phyloP scores from a whole-genome alignment of 2,329 filamentous ascomycete species.

The Fusarium keratoplasticum region DNA sequence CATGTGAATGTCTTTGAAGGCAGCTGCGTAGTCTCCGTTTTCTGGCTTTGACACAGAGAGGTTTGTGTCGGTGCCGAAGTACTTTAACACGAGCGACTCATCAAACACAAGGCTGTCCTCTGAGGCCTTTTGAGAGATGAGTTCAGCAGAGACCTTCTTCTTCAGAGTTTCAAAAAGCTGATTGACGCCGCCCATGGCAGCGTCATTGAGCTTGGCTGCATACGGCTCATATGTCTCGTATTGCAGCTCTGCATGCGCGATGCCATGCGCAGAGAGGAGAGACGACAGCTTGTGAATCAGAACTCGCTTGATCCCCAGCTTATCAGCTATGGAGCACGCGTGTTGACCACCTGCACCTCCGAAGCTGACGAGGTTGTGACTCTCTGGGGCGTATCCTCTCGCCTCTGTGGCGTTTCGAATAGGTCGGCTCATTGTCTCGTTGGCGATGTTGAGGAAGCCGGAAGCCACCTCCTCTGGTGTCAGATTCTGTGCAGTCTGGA shows the following conservation, averaged over 20 bases:
- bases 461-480: constrained; percentile 63
- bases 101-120: constrained; percentile 53
- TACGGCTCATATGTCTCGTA: constrained; percentile 51
- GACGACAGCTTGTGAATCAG: constrained; percentile 57
- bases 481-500: constrained; percentile 47
- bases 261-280: constrained; percentile 58
- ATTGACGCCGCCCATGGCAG: constrained; percentile 23
- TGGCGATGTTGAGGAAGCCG: constrained; percentile 80
- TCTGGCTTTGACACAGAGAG: constrained; percentile 57
- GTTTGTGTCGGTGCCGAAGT: constrained; percentile 56
- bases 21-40: constrained; percentile 50
- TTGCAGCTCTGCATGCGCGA: constrained; percentile 55
- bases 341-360: constrained; percentile 78
- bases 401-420: constrained; percentile 80
- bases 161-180: constrained; percentile 43
- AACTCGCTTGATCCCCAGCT: constrained; percentile 54
- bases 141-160: constrained; percentile 49
- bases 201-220: constrained; percentile 33
- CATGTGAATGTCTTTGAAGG: constrained; percentile 52
- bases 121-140: constrained; percentile 55
- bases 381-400: constrained; percentile 46
- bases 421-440: constrained; percentile 80
- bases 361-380: constrained; percentile 56
- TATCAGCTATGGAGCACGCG: constrained; percentile 54
- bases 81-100: constrained; percentile 59